Conservation (phyloP, 108 stramenopile genomes). For the Mediolabrus comicus region DNA sequence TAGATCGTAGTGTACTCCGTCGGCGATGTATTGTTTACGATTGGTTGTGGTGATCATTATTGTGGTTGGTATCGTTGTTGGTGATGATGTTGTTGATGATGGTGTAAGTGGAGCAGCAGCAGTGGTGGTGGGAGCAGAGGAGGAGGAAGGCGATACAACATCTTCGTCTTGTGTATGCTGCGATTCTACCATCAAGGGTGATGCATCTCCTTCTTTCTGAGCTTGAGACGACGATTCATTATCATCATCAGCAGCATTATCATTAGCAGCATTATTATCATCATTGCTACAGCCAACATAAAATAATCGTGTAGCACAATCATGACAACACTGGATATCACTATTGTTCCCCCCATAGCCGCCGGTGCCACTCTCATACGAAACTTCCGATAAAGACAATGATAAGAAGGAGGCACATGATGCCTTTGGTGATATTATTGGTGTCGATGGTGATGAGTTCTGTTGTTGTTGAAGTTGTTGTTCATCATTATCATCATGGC, state of each 20-base stretch:
- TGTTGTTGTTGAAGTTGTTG: too few relatives aligned
- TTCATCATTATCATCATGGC: background rate
- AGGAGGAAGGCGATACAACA: too few relatives aligned
- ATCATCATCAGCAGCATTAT: background rate
- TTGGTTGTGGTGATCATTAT: slow-evolving; percentile 54
- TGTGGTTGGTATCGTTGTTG: background rate
- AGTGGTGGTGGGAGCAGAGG: background rate
- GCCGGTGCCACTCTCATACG: background rate
- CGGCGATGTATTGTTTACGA: slow-evolving; percentile 63
- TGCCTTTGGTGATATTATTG: background rate
- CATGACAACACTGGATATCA: slow-evolving; percentile 14
- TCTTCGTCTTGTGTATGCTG: too few relatives aligned
- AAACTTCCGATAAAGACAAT: slow-evolving; percentile 1
- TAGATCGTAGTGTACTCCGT: slow-evolving; percentile 75
- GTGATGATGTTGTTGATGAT: background rate
- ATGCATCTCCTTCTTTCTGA: too few relatives aligned
- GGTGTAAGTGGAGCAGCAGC: background rate
- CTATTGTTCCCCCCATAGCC: background rate
- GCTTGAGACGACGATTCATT: background rate
- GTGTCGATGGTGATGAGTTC: too few relatives aligned
- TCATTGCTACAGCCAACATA: too few relatives aligned
- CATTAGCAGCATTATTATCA: slow-evolving; percentile 19
- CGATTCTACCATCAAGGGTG: too few relatives aligned
- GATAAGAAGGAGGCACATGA: background rate
- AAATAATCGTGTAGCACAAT: slow-evolving; percentile 55